Percentiles rank a stretch among this genome's conserved stretches.
phyloP scores from a whole-genome alignment of 148 eudicot genomes.

The Fagopyrum homotropicum region DNA sequence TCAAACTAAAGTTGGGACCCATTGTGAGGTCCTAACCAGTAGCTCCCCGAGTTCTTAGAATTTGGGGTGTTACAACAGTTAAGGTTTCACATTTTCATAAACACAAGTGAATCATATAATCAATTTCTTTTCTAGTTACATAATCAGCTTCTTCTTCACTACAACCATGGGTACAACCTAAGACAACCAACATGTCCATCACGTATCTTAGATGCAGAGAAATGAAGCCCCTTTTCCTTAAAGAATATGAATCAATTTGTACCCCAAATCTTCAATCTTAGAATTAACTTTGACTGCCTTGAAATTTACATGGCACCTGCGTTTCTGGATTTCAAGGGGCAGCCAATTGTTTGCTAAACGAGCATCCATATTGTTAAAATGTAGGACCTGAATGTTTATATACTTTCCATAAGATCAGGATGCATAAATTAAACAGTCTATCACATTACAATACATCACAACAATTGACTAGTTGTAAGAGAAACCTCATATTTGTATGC shows the following conservation, averaged over 20 bases:
- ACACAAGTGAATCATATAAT: too few species aligned
- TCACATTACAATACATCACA: not conserved
- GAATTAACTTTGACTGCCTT: conserved; percentile 84
- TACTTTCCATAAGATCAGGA: conserved; percentile 11
- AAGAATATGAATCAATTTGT: conserved; percentile 61
- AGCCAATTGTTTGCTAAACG: conserved; percentile 54
- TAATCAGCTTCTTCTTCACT: conserved; percentile 62
- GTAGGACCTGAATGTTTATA: conserved; percentile 55
- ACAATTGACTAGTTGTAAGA: too few species aligned
- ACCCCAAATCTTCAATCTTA: conserved; percentile 73
- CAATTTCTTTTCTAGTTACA: too few species aligned
- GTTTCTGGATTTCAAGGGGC: conserved; percentile 57
- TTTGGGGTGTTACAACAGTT: too few species aligned
- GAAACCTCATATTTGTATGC: too few species aligned
- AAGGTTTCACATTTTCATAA: too few species aligned
- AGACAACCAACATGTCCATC: conserved; percentile 99
- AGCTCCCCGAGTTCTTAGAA: too few species aligned
- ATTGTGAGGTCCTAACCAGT: too few species aligned
- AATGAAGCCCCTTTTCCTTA: conserved; percentile 63
- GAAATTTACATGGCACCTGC: conserved; percentile 91
- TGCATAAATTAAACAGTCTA: not conserved
- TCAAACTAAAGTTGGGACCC: too few species aligned
- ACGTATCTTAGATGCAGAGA: conserved; percentile 93
- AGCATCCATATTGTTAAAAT: conserved; percentile 86
- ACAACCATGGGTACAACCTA: conserved; percentile 97